Evolutionary conservation across 306 rosid species (phyloP).

Genomic region (Sesbania bispinosa): DNA sequence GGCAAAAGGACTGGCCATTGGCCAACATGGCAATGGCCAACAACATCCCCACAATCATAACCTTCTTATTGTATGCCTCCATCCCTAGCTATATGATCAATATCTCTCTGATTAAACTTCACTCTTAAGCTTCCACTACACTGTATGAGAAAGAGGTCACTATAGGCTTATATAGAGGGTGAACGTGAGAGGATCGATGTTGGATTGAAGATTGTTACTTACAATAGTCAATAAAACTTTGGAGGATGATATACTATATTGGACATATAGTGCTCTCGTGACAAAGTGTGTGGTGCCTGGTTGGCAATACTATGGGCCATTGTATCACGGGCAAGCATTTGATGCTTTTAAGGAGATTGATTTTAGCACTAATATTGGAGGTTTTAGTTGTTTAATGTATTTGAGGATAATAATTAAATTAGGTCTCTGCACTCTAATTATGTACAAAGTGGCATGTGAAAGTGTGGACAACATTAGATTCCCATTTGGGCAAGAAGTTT

Average conservation of each 20-base stretch:
- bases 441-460: conserved; percentile 23
- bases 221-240: background rate
- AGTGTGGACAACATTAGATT: conserved; percentile 12
- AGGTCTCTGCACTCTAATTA: background rate
- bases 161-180: conserved; percentile 10
- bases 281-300: conserved; percentile 16
- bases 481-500: background rate
- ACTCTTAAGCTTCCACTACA: background rate
- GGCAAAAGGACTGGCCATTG: conserved; percentile 13
- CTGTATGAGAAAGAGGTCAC: background rate
- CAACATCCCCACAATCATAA: conserved; percentile 6
- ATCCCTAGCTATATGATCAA: background rate
- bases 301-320: conserved; percentile 18
- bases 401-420: background rate
- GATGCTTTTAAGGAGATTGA: conserved; percentile 18
- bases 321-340: conserved; percentile 36
- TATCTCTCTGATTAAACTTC: background rate
- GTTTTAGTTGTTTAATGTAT: conserved; percentile 9
- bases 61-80: conserved; percentile 16
- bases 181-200: background rate
- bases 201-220: background rate
- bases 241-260: background rate
- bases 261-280: conserved; percentile 29
- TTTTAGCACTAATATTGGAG: background rate
- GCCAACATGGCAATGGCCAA: conserved; percentile 15